phyloP scores from a whole-genome alignment of 1,139 yeast genomes.

The Blastobotrys elegans region DNA sequence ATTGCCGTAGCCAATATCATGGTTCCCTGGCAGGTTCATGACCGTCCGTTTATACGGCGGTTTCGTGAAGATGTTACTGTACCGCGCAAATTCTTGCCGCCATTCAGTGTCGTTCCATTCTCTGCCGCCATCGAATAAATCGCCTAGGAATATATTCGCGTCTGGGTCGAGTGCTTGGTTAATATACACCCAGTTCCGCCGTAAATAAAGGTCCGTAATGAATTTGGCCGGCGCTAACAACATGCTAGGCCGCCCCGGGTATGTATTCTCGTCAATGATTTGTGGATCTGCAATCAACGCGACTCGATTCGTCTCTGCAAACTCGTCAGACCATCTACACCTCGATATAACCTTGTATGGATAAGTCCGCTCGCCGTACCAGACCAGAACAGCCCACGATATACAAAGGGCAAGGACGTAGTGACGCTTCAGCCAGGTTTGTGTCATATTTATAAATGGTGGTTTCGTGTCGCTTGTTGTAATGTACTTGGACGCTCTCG shows the following conservation, averaged over 20 bases:
- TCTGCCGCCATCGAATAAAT: conserved; percentile 91
- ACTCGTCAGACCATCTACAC: conserved; percentile 64
- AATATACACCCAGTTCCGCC: conserved; percentile 64
- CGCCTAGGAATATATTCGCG: conserved; percentile 77
- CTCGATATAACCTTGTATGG: conserved; percentile 44
- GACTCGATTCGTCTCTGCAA: conserved; percentile 43
- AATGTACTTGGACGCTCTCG: too few species aligned
- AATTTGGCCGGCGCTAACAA: conserved; percentile 33
- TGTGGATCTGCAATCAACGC: conserved; percentile 91
- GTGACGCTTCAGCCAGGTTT: too few species aligned
- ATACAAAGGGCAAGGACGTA: conserved; percentile 22
- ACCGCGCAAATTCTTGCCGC: conserved; percentile 68
- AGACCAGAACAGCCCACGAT: conserved; percentile 48
- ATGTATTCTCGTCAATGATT: conserved; percentile 71
- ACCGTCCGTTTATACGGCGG: conserved; percentile 43
- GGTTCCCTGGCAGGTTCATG: conserved; percentile 80
- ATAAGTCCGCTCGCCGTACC: conserved; percentile 57
- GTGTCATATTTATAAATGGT: not conserved
- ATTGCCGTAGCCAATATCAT: conserved; percentile 89
- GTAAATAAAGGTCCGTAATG: conserved; percentile 70
- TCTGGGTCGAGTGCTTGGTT: conserved; percentile 65
- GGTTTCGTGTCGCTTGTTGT: not conserved
- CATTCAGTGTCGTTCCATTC: conserved; percentile 72
- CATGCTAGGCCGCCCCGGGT: conserved; percentile 38
- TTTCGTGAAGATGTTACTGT: conserved; percentile 55